phyloP scores from a whole-genome alignment of 768 basidiomycete genomes.

The Serendipita sp. region DNA sequence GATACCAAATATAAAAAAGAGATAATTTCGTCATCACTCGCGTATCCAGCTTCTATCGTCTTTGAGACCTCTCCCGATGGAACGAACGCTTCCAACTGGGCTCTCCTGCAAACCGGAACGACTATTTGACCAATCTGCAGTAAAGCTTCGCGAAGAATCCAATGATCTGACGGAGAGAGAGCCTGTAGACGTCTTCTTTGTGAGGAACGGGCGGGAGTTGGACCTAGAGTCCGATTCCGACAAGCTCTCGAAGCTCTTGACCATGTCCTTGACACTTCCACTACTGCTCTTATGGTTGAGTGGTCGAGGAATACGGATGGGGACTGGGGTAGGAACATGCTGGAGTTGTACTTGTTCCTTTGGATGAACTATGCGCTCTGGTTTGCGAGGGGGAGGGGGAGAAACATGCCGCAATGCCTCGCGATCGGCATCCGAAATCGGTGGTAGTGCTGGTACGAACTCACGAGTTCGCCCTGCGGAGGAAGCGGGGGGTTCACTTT shows the following conservation, averaged over 20 bases:
- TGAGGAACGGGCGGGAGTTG: background rate
- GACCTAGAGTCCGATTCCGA: background rate
- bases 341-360: conserved; percentile 4
- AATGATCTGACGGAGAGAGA: background rate
- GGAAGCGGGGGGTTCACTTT: background rate
- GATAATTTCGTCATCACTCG: background rate
- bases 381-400: background rate
- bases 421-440: background rate
- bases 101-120: background rate
- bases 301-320: background rate
- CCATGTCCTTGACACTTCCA: conserved; percentile 2
- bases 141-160: background rate
- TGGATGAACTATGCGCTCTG: background rate
- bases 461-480: background rate
- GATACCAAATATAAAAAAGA: background rate
- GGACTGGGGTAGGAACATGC: background rate
- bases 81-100: background rate
- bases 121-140: background rate
- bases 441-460: background rate
- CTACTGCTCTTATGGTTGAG: background rate
- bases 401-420: background rate
- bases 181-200: background rate
- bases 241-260: conserved; percentile 4
- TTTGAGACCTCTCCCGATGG: background rate
- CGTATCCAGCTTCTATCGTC: background rate